Conservation (phyloP, 331 rosid species). For the Telfairia occidentalis region DNA sequence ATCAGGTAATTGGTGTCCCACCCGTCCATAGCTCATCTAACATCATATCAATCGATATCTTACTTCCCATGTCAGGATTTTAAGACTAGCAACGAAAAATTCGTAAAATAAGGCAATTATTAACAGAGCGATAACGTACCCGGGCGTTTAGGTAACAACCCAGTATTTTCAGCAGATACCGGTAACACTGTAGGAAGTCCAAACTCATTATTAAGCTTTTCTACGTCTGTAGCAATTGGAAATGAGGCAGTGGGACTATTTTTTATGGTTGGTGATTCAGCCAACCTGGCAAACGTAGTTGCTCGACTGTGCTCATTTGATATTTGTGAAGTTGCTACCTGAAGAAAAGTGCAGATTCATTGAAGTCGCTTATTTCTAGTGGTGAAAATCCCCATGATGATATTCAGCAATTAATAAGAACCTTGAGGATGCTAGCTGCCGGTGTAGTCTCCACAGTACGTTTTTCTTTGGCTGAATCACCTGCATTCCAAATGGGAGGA, state of each 20-base stretch:
- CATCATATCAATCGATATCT: background rate
- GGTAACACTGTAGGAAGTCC: conserved; percentile 44
- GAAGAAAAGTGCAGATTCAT: conserved; percentile 10
- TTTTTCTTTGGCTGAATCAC: conserved; percentile 7
- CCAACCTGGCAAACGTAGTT: conserved; percentile 55
- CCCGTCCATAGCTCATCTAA: background rate
- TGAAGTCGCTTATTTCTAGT: background rate
- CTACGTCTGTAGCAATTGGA: conserved; percentile 20
- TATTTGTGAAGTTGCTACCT: conserved; percentile 28
- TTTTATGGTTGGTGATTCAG: conserved; percentile 44
- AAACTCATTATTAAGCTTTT: conserved; percentile 19
- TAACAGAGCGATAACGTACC: conserved; percentile 24
- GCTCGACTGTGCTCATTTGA: conserved; percentile 59
- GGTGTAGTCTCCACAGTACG: conserved; percentile 14
- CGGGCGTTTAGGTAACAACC: conserved; percentile 49
- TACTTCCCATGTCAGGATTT: background rate
- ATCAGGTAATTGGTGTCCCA: conserved; percentile 1
- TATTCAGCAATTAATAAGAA: background rate
- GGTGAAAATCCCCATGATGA: background rate
- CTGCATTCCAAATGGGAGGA: background rate
- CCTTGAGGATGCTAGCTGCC: conserved; percentile 21
- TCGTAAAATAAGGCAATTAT: background rate
- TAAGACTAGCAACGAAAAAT: background rate
- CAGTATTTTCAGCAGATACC: conserved; percentile 64
- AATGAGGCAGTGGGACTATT: conserved; percentile 23